Evolutionary conservation across 2,329 filamentous ascomycete genomes (phyloP), one percentile per base, ranked within the genome.

Genomic region (Arthrobotrys megalospora): DNA sequence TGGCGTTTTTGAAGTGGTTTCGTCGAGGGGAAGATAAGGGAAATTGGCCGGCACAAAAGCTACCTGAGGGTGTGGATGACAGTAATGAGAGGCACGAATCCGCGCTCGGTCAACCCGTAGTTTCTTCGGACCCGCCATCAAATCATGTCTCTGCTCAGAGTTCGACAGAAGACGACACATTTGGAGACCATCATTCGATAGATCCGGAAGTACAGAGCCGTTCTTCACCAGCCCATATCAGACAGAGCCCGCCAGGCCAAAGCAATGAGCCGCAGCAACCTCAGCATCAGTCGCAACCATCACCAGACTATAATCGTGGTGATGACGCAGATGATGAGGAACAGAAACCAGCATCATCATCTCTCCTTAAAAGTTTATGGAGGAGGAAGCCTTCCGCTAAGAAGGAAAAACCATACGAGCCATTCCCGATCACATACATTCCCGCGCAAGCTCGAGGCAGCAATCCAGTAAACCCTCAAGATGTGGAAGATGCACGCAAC

Each of bases 401-500:
- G 0, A 45, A 34, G 6, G 28, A 5, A 19, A 71, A 63, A 55
- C 6, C 47, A 3, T 48, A 43, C n/a, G 75, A 78, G 24, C 75
- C 75, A 21, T 72, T 72, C 47, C 75, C 75, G 4, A 78, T 78
- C 38, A 78, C 75, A 11, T 78, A 78, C 21, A 71, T 78, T 14
- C 75, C 75, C 8, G 75, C 67, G 5, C 75, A 78, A 68, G 62
- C 58, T 14, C 75, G 75, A 16, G 67, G 67, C 7, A 68, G n/a
- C 45, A 64, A 62, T 55, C 75, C 75, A 0, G 62, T 78, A 43
- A 78, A 68, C 24, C 75, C 75, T 1, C 52, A 71, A 21, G 75
- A 78, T 34, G 67, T 78, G 28, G 73, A 77, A 32, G 60, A 67
- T n/a, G 73, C 73, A 2, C 60, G 73, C 36, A 77, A 34, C 34